Conservation (phyloP, 495 filamentous ascomycete genomes). For the Pseudomonodictys pantanalensis region DNA sequence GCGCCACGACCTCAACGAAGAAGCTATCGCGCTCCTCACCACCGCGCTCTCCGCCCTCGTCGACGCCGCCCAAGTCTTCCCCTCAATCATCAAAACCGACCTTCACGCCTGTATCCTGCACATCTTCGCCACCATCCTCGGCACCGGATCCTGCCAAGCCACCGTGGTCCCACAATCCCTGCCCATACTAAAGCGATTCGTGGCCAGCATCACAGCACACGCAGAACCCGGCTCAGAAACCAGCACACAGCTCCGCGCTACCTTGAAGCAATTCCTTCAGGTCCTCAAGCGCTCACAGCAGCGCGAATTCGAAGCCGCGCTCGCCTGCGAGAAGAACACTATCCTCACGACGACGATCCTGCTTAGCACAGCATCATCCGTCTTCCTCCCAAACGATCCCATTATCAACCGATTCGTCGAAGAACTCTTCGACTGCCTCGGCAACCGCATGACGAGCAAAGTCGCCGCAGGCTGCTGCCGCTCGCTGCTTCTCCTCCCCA, state of each 20-base stretch:
- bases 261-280: slow-evolving; percentile 71
- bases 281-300: slow-evolving; percentile 81
- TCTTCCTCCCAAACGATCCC: slow-evolving; percentile 68
- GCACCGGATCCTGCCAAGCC: slow-evolving; percentile 79
- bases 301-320: slow-evolving; percentile 71
- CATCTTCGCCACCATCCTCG: slow-evolving; percentile 90
- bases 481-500: slow-evolving; percentile 65
- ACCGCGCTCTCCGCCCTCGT: slow-evolving; percentile 82
- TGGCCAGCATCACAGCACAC: slow-evolving; percentile 62
- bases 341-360: slow-evolving; percentile 85
- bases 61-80: slow-evolving; percentile 91
- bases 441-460: slow-evolving; percentile 74
- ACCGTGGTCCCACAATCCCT: slow-evolving; percentile 86
- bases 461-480: slow-evolving; percentile 85
- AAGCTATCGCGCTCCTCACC: slow-evolving; percentile 76
- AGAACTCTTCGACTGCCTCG: slow-evolving; percentile 80
- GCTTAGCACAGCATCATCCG: slow-evolving; percentile 71
- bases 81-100: slow-evolving; percentile 92
- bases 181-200: slow-evolving; percentile 87
- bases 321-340: slow-evolving; percentile 90
- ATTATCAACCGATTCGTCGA: slow-evolving; percentile 66
- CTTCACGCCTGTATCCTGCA: slow-evolving; percentile 95
- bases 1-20: slow-evolving; percentile 74
- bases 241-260: slow-evolving; percentile 62
- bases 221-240: slow-evolving; percentile 38